These are phyloP conservation scores for Candida saitoana DNA, from an alignment of 805 yeast species.

Conservation along the genomic window DNA sequence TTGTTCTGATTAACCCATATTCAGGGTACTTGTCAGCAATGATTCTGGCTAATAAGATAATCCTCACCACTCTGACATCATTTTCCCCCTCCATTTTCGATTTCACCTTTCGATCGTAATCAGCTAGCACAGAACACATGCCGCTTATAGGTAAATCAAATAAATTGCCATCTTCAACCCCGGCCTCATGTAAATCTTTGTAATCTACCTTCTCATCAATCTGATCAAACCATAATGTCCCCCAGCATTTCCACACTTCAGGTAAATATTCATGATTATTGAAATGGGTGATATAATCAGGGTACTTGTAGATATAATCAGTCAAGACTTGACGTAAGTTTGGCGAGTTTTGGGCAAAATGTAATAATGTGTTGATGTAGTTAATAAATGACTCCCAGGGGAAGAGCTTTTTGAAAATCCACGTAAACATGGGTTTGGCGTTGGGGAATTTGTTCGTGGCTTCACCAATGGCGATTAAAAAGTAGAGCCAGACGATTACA, in stretches of 20 bases:
- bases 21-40: conserved; percentile 46
- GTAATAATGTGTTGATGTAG: conserved; percentile 57
- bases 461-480: conserved; percentile 59
- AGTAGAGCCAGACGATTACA: conserved; percentile 73
- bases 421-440: conserved; percentile 44
- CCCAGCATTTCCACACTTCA: conserved; percentile 85
- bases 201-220: conserved; percentile 52
- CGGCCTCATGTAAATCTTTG: conserved; percentile 46
- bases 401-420: conserved; percentile 51
- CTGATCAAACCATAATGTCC: conserved; percentile 73
- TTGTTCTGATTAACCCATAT: conserved; percentile 52
- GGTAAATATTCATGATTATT: conserved; percentile 59
- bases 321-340: conserved; percentile 21
- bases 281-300: conserved; percentile 45
- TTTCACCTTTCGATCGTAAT: conserved; percentile 12
- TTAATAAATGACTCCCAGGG: conserved; percentile 68
- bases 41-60: conserved; percentile 47
- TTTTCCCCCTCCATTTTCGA: conserved; percentile 39
- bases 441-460: conserved; percentile 45
- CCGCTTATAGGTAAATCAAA: conserved; percentile 71
- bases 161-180: conserved; percentile 49
- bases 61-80: conserved; percentile 48
- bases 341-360: conserved; percentile 22
- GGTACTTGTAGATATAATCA: conserved; percentile 19
- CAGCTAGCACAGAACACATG: conserved; percentile 28